These are phyloP conservation scores for Neurospora discreta DNA, from an alignment of 495 filamentous ascomycete genomes.

Conservation along the genomic window DNA sequence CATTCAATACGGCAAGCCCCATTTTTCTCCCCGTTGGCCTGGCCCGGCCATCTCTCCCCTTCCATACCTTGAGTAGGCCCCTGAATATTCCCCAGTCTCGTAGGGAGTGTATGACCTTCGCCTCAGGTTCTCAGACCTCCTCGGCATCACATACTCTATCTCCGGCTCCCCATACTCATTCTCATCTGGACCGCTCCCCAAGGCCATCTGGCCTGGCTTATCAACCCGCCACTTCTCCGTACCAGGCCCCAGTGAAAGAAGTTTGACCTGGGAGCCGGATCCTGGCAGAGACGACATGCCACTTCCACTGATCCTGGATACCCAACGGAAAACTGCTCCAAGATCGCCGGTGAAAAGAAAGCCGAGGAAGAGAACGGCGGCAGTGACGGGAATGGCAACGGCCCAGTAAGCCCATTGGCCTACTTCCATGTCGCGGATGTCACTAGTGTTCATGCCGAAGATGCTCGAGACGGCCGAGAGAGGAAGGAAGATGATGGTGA, in stretches of 20 bases:
- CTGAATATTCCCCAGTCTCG: neutral
- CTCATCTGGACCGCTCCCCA: neutral
- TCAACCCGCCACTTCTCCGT: neutral
- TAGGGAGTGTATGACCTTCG: neutral
- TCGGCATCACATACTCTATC: neutral
- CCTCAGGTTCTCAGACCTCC: neutral
- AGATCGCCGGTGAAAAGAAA: constrained; percentile 23
- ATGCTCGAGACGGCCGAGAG: constrained; percentile 51
- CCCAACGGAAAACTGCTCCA: neutral
- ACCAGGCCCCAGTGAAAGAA: neutral
- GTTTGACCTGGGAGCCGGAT: neutral
- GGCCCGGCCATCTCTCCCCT: neutral
- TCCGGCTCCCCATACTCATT: neutral
- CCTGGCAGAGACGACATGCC: neutral
- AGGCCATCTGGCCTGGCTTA: neutral
- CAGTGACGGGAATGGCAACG: constrained; percentile 33
- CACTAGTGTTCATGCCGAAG: constrained; percentile 49
- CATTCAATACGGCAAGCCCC: neutral
- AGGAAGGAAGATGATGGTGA: constrained; percentile 52
- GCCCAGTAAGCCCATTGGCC: constrained; percentile 41
- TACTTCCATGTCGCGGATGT: constrained; percentile 37
- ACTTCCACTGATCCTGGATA: neutral
- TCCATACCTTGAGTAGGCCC: neutral
- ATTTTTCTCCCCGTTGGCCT: neutral
- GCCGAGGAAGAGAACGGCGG: constrained; percentile 25